Evolutionary conservation across 345 rosid genomes (phyloP).

Genomic region (Abelmoschus esculentus): DNA sequence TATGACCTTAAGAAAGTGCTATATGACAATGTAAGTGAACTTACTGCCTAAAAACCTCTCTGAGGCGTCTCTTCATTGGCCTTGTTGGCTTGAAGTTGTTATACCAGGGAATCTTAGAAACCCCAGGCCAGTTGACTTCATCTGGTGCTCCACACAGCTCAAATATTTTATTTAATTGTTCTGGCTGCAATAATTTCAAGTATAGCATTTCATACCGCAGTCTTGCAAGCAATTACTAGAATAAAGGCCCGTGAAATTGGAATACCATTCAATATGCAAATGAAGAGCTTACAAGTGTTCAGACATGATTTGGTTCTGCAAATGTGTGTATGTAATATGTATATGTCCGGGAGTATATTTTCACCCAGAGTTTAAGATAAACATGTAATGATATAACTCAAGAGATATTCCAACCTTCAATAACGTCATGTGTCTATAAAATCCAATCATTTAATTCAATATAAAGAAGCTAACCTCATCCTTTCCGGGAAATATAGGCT

Average conservation of each 20-base stretch:
- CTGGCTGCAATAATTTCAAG: constrained; percentile 36
- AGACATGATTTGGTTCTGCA: not conserved
- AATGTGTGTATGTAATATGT: not conserved
- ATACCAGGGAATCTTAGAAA: constrained; percentile 67
- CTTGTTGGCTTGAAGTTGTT: constrained; percentile 67
- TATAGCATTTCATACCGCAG: not conserved
- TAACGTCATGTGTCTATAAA: not conserved
- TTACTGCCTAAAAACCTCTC: constrained; percentile 78
- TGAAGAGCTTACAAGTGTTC: not conserved
- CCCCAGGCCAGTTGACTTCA: constrained; percentile 71
- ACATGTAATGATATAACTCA: not conserved
- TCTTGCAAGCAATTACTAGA: constrained; percentile 6
- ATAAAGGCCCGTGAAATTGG: not conserved
- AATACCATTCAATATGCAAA: not conserved
- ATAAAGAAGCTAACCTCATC: constrained; percentile 55
- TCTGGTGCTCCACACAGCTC: constrained; percentile 77
- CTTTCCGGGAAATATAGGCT: constrained; percentile 88
- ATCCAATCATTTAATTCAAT: not conserved
- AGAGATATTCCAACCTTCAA: not conserved
- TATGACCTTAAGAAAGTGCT: not conserved
- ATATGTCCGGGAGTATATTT: not conserved
- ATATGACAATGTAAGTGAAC: constrained; percentile 16
- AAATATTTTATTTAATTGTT: constrained; percentile 65
- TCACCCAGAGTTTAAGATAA: constrained; percentile 2
- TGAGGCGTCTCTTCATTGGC: constrained; percentile 68